phyloP scores from a whole-genome alignment of 768 basidiomycete genomes.

The Tricholoma saponaceum region DNA sequence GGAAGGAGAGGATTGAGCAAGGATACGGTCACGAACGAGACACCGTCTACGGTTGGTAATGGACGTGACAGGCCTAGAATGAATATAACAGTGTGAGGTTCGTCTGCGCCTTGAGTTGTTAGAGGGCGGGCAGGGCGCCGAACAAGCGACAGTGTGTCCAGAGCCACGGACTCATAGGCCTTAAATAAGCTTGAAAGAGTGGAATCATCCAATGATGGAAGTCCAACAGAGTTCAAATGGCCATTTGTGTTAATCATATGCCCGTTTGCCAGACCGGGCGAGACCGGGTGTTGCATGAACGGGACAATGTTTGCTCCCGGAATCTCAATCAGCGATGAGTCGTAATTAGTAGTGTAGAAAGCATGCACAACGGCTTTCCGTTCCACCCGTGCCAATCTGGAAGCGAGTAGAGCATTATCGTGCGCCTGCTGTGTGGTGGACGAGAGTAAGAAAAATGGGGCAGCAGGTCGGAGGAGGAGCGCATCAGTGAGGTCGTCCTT shows the following conservation, averaged over 20 bases:
- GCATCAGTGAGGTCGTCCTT: constrained; percentile 67
- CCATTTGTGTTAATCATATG: constrained; percentile 10
- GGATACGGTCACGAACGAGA: constrained; percentile 59
- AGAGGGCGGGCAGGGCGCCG: constrained; percentile 61
- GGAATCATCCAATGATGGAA: constrained; percentile 19
- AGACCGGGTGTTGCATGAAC: constrained; percentile 46
- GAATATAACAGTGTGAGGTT: constrained; percentile 68
- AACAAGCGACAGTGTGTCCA: constrained; percentile 59
- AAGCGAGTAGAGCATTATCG: constrained; percentile 85
- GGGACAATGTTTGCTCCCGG: constrained; percentile 54
- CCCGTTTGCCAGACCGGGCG: constrained; percentile 22
- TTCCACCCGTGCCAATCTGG: constrained; percentile 68
- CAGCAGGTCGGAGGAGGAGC: constrained; percentile 70
- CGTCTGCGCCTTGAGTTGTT: constrained; percentile 42
- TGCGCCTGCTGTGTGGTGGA: constrained; percentile 76
- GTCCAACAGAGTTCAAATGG: constrained; percentile 3
- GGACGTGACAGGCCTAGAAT: constrained; percentile 54
- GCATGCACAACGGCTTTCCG: constrained; percentile 81
- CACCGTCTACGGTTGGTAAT: constrained; percentile 45
- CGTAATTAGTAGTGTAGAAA: constrained; percentile 50
- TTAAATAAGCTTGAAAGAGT: constrained; percentile 35
- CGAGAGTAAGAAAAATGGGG: constrained; percentile 82
- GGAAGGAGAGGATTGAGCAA: constrained; percentile 72
- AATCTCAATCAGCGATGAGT: constrained; percentile 44
- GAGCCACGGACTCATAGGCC: constrained; percentile 64